Evolutionary conservation across 768 basidiomycete species (phyloP).

Genomic region (Boletus rubropictus): DNA sequence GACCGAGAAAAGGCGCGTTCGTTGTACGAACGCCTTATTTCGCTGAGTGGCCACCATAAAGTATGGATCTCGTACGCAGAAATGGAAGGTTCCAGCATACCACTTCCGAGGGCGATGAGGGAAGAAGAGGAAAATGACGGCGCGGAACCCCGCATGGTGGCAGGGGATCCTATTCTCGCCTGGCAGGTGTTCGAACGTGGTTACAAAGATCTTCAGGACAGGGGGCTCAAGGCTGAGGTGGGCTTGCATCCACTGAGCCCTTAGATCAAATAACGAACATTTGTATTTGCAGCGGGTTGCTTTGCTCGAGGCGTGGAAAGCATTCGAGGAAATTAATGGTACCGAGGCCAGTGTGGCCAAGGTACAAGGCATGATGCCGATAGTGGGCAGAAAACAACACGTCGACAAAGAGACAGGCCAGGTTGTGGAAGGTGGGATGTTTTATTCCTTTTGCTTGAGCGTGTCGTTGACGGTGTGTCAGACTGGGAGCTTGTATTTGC

Average conservation of each 20-base stretch:
- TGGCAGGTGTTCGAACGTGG: slow-evolving; percentile 79
- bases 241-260: slow-evolving; percentile 15
- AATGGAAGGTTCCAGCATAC: slow-evolving; percentile 80
- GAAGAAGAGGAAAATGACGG: slow-evolving; percentile 66
- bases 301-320: slow-evolving; percentile 91
- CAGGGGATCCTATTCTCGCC: slow-evolving; percentile 66
- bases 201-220: slow-evolving; percentile 80
- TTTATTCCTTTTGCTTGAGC: background rate
- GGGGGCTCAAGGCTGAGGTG: slow-evolving; percentile 85
- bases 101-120: slow-evolving; percentile 54
- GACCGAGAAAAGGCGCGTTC: slow-evolving; percentile 80
- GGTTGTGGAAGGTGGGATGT: slow-evolving; percentile 70
- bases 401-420: slow-evolving; percentile 82
- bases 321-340: slow-evolving; percentile 82
- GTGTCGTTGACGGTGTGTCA: slow-evolving; percentile 26
- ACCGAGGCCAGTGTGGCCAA: slow-evolving; percentile 65
- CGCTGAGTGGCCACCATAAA: slow-evolving; percentile 88
- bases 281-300: slow-evolving; percentile 65
- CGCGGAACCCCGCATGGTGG: slow-evolving; percentile 48
- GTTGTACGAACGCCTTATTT: slow-evolving; percentile 83
- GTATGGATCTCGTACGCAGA: slow-evolving; percentile 95
- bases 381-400: slow-evolving; percentile 77
- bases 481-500: slow-evolving; percentile 96
- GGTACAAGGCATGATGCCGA: slow-evolving; percentile 91
- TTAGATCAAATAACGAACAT: background rate